Percentiles rank a stretch among this genome's conserved stretches.
phyloP scores from a whole-genome alignment of 257 asterid species.

The Solanum megistacrolobum region DNA sequence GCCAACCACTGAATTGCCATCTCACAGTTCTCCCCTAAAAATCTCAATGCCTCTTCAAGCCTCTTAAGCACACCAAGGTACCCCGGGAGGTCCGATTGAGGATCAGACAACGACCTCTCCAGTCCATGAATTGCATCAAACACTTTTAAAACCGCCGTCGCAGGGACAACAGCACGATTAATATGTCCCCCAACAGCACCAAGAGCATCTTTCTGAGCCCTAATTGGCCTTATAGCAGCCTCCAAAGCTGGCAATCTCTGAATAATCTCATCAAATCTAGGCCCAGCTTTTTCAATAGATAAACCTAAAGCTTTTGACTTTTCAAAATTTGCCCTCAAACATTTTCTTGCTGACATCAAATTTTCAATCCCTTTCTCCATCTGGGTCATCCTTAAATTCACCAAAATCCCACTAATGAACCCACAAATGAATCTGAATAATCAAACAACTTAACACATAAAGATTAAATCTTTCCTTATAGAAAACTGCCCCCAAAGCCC shows the following conservation, averaged over 20 bases:
- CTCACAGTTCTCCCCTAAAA: conserved; percentile 72
- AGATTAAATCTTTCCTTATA: neutral
- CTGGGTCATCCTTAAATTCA: neutral
- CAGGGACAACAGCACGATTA: conserved; percentile 87
- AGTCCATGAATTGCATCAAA: conserved; percentile 91
- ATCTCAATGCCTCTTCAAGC: conserved; percentile 69
- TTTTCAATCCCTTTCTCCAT: conserved; percentile 54
- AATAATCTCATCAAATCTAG: conserved; percentile 61
- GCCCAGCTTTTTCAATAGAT: conserved; percentile 56
- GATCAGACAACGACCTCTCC: conserved; percentile 69
- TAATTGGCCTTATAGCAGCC: conserved; percentile 65
- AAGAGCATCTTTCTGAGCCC: conserved; percentile 59
- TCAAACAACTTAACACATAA: neutral
- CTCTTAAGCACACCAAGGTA: conserved; percentile 74
- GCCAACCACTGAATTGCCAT: conserved; percentile 90
- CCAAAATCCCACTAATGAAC: neutral
- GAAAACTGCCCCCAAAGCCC: neutral
- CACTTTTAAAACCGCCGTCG: conserved; percentile 88
- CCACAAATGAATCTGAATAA: neutral
- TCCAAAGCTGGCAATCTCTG: conserved; percentile 64
- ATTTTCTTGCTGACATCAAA: conserved; percentile 57
- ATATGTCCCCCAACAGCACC: conserved; percentile 75
- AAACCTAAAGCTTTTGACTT: conserved; percentile 50
- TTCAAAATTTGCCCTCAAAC: conserved; percentile 52
- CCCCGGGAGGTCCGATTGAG: conserved; percentile 58